phyloP scores from a whole-genome alignment of 805 yeast genomes.

The Saccharomyces jurei region DNA sequence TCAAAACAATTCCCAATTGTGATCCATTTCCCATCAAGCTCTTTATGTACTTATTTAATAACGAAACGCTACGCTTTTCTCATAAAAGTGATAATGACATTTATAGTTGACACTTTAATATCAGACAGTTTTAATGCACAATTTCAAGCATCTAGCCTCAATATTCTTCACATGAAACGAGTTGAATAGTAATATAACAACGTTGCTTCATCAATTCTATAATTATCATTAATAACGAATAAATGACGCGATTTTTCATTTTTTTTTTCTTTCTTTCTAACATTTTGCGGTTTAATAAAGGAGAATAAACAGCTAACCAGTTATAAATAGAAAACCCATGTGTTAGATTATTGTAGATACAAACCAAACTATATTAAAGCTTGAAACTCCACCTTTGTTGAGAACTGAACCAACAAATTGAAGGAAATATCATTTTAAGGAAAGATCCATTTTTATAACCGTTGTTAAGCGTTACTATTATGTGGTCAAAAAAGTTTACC shows the following conservation, averaged over 20 bases:
- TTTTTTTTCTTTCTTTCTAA: background rate
- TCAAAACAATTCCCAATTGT: slow-evolving; percentile 2
- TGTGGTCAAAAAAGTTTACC: background rate
- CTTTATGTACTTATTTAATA: background rate
- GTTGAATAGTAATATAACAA: background rate
- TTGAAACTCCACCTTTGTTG: background rate
- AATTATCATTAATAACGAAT: background rate
- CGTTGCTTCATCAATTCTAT: background rate
- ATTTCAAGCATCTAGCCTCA: background rate
- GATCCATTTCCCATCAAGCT: background rate
- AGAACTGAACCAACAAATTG: background rate
- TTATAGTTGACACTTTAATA: background rate
- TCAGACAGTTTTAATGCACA: background rate
- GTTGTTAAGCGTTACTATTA: background rate
- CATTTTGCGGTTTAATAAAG: background rate
- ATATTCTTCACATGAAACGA: background rate
- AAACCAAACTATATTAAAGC: background rate
- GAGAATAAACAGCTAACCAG: background rate
- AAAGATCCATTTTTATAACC: background rate
- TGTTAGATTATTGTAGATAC: background rate
- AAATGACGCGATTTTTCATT: background rate
- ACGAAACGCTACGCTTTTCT: background rate
- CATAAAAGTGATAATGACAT: background rate
- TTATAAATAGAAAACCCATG: background rate
- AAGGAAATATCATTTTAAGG: background rate